Percentiles rank a stretch among this genome's conserved stretches.
Conservation (phyloP, 495 filamentous ascomycete genomes). For the Tuber melanosporum region DNA sequence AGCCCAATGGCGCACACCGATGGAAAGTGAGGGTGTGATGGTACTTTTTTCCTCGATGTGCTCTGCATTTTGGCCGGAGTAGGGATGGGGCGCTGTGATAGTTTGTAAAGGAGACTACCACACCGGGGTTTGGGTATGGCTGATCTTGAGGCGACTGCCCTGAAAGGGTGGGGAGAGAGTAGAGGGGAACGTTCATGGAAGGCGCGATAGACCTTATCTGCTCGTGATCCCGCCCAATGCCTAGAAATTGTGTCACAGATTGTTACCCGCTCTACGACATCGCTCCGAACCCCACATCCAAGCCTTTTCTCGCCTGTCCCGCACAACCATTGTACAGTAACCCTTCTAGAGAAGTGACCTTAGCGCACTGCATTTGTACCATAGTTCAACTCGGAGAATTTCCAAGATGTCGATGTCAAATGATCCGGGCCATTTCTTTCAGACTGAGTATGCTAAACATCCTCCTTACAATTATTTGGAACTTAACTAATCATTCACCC, state of each 20-base stretch:
- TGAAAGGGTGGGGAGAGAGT: conserved; percentile 1
- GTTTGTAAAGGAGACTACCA: conserved; percentile 15
- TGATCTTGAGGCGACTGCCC: conserved; percentile 15
- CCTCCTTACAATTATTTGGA: neutral
- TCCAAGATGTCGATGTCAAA: conserved; percentile 58
- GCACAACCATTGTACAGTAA: neutral
- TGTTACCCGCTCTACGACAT: neutral
- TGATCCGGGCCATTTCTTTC: conserved; percentile 75
- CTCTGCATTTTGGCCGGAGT: neutral
- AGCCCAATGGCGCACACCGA: neutral
- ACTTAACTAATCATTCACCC: conserved; percentile 16
- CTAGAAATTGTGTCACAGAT: neutral
- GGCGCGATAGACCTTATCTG: neutral
- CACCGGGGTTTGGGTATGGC: conserved; percentile 15
- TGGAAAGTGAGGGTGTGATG: conserved; percentile 5
- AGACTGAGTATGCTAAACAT: conserved; percentile 63
- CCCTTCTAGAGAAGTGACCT: neutral
- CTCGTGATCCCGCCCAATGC: neutral
- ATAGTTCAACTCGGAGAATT: neutral
- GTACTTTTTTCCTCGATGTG: neutral
- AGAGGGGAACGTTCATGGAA: neutral
- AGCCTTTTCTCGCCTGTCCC: neutral
- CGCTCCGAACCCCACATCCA: neutral
- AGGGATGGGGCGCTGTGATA: conserved; percentile 21
- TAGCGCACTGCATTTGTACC: neutral